Evolutionary conservation across 768 basidiomycete species (phyloP).

Genomic region (Boletellus emodensis): DNA sequence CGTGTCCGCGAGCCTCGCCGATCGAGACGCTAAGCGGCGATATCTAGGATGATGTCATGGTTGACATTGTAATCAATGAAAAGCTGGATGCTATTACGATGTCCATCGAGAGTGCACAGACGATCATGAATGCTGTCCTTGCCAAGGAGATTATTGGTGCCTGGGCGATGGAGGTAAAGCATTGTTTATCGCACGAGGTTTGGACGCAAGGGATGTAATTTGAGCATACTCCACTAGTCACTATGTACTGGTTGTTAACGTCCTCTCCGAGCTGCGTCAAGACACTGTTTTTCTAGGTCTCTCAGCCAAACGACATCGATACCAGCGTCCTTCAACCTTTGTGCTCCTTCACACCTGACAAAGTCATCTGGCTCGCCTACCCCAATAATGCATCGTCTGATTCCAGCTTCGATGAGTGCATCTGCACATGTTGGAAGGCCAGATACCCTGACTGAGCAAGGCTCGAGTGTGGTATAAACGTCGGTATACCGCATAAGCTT

Average conservation of each 20-base stretch:
- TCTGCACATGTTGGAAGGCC: conserved; percentile 85
- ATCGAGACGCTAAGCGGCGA: neutral
- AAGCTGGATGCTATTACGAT: conserved; percentile 16
- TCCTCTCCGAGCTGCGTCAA: conserved; percentile 70
- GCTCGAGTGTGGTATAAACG: conserved; percentile 95
- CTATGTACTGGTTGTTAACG: conserved; percentile 22
- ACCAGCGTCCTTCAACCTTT: conserved; percentile 63
- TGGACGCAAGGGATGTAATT: neutral
- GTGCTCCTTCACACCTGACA: conserved; percentile 87
- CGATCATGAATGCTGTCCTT: conserved; percentile 11
- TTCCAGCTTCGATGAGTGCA: conserved; percentile 65
- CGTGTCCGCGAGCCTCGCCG: neutral
- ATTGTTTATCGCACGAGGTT: conserved; percentile 2
- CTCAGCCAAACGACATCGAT: conserved; percentile 72
- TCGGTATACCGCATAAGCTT: conserved; percentile 57
- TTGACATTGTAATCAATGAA: conserved; percentile 28
- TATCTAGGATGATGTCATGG: conserved; percentile 25
- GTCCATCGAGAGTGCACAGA: conserved; percentile 19
- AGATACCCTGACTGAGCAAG: conserved; percentile 86
- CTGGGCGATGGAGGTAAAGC: conserved; percentile 21
- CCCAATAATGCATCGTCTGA: conserved; percentile 82
- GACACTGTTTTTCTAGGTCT: conserved; percentile 75
- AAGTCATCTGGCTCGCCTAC: conserved; percentile 92
- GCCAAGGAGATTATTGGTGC: conserved; percentile 16
- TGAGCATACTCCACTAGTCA: conserved; percentile 4